phyloP scores from a whole-genome alignment of 441 rosid genomes.

The Daphne laureola region DNA sequence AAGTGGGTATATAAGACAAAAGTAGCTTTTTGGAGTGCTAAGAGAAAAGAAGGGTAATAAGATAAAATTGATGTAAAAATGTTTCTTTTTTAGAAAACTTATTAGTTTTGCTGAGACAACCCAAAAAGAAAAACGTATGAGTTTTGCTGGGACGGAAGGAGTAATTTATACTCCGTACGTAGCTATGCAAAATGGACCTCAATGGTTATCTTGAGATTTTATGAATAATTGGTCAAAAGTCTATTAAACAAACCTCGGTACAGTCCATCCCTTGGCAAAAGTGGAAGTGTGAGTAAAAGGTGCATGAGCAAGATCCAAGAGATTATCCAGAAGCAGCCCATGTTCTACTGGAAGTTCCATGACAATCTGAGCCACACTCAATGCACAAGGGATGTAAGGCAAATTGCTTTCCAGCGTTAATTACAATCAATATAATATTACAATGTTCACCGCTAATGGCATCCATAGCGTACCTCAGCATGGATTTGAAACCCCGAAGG shows the following conservation, averaged over 20 bases:
- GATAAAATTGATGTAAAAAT: too few relatives aligned
- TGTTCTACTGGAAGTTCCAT: constrained; percentile 98
- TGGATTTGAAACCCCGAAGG: constrained; percentile 84
- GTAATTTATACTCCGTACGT: too few relatives aligned
- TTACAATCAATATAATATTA: background rate
- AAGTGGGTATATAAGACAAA: too few relatives aligned
- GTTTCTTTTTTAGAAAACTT: too few relatives aligned
- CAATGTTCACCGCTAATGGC: background rate
- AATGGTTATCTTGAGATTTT: too few relatives aligned
- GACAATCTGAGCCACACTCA: constrained; percentile 46
- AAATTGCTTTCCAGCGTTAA: background rate
- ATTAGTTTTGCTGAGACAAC: too few relatives aligned
- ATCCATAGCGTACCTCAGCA: constrained; percentile 58
- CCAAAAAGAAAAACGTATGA: too few relatives aligned
- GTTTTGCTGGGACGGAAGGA: too few relatives aligned
- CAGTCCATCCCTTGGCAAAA: constrained; percentile 96
- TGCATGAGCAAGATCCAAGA: constrained; percentile 93
- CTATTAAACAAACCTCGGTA: constrained; percentile 61
- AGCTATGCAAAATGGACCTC: too few relatives aligned
- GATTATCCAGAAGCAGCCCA: constrained; percentile 87
- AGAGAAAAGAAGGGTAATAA: too few relatives aligned
- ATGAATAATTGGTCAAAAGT: background rate
- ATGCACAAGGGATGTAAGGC: background rate
- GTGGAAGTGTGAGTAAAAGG: constrained; percentile 97
- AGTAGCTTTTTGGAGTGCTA: too few relatives aligned